These are phyloP conservation scores for Zostera marina DNA, from an alignment of 116 monocot species.

Conservation along the genomic window DNA sequence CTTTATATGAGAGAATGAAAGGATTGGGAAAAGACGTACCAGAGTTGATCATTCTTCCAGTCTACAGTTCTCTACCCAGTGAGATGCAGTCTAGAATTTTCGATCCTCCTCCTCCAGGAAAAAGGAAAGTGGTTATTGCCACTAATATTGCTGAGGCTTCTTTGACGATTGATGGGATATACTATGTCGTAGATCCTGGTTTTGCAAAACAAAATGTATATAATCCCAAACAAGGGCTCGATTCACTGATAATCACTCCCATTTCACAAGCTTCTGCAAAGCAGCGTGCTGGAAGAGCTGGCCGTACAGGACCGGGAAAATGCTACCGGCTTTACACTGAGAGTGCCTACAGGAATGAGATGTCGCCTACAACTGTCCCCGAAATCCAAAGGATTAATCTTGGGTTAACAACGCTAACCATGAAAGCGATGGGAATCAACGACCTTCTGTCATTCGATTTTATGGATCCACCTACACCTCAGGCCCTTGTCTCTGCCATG, in stretches of 20 bases:
- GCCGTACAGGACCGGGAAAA: constrained; percentile 95
- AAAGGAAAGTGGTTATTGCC: constrained; percentile 94
- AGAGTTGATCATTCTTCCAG: constrained; percentile 90
- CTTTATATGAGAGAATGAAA: constrained; percentile 95
- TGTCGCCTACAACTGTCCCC: constrained; percentile 82
- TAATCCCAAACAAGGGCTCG: constrained; percentile 85
- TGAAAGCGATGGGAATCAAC: constrained; percentile 99
- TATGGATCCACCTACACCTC: constrained; percentile 94
- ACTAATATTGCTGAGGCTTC: constrained; percentile 98
- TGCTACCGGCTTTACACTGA: constrained; percentile 94
- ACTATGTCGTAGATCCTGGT: constrained; percentile 93
- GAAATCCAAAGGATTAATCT: constrained; percentile 97
- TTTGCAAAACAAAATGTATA: constrained; percentile 95
- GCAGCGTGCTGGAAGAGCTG: constrained; percentile 93
- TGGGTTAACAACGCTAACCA: constrained; percentile 53
- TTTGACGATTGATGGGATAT: constrained; percentile 87
- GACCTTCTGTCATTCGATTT: constrained; percentile 93
- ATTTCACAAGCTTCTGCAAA: constrained; percentile 99
- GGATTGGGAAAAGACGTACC: constrained; percentile 85
- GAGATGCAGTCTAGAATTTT: constrained; percentile 98
- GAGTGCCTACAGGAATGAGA: constrained; percentile 90
- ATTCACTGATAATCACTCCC: constrained; percentile 89
- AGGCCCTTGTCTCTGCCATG: constrained; percentile 92
- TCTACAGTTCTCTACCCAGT: constrained; percentile 94
- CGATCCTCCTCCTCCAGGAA: constrained; percentile 79